Evolutionary conservation across 2,329 filamentous ascomycete species (phyloP).

Genomic region (Graphilbum ipis-grandicollis): DNA sequence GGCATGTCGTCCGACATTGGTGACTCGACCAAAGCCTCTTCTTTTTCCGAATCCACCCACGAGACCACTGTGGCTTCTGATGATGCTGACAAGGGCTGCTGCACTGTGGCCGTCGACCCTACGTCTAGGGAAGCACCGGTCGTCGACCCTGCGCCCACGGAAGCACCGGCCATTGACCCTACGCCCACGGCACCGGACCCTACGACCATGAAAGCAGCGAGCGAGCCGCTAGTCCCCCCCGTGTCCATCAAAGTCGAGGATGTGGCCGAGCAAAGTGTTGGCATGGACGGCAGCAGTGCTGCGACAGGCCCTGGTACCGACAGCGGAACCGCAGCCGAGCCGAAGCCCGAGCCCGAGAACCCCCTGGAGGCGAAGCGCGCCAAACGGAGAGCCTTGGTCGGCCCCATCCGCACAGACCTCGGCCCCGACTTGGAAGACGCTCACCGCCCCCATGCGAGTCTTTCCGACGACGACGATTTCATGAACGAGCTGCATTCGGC

Average conservation of each 20-base stretch:
- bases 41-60: slow-evolving; percentile 44
- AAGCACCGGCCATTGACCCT: too few relatives aligned
- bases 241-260: background rate
- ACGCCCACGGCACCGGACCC: too few relatives aligned
- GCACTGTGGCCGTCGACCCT: too few relatives aligned
- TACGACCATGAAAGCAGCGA: slow-evolving; percentile 3
- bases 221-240: background rate
- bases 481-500: slow-evolving; percentile 76
- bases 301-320: too few relatives aligned
- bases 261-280: too few relatives aligned
- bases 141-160: too few relatives aligned
- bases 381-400: slow-evolving; percentile 21
- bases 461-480: slow-evolving; percentile 38
- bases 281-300: too few relatives aligned
- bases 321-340: background rate
- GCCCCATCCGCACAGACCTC: slow-evolving; percentile 39
- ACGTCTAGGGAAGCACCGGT: too few relatives aligned
- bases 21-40: slow-evolving; percentile 45
- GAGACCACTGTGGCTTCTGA: slow-evolving; percentile 26
- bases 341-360: background rate
- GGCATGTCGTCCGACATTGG: slow-evolving; percentile 35
- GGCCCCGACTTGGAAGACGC: slow-evolving; percentile 14
- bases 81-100: too few relatives aligned
- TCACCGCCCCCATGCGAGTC: slow-evolving; percentile 23
- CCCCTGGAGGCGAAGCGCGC: slow-evolving; percentile 15